Conservation (phyloP, 2,329 filamentous ascomycete species). For the Cephalotrichum gorgonifer region DNA sequence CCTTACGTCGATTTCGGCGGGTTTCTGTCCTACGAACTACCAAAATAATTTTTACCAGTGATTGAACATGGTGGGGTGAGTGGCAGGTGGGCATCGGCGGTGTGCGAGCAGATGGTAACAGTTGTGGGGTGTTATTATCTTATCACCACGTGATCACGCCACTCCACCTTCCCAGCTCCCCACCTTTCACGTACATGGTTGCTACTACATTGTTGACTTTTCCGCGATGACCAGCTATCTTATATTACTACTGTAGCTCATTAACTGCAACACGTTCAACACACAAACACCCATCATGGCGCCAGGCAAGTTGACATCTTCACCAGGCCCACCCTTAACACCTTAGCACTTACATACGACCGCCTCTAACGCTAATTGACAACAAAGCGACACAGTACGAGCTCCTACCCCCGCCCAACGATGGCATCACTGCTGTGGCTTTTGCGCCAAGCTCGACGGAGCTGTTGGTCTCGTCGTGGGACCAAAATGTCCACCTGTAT, state of each 20-base stretch:
- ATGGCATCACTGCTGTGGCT: slow-evolving; percentile 76
- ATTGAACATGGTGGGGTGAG: slow-evolving; percentile 6
- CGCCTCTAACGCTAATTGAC: background rate
- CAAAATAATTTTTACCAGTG: slow-evolving; percentile 5
- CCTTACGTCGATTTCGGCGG: slow-evolving; percentile 2
- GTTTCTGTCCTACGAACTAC: background rate
- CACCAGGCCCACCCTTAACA: background rate
- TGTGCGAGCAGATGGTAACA: background rate
- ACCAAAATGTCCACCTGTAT: slow-evolving; percentile 84
- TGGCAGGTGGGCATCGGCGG: slow-evolving; percentile 1
- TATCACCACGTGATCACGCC: slow-evolving; percentile 3
- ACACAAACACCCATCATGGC: background rate
- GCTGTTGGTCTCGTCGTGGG: slow-evolving; percentile 90
- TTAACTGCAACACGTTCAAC: background rate
- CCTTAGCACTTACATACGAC: background rate
- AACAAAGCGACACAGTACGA: slow-evolving; percentile 63
- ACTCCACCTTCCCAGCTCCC: background rate
- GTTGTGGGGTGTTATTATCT: background rate
- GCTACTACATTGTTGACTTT: background rate
- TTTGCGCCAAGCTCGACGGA: slow-evolving; percentile 73
- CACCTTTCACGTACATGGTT: background rate
- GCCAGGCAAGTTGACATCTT: background rate
- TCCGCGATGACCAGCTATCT: background rate
- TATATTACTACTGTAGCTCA: background rate
- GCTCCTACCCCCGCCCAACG: slow-evolving; percentile 69